Base-by-base conservation (phyloP, 352 stramenopile genomes). In the Globisporangium nunn region DNA sequence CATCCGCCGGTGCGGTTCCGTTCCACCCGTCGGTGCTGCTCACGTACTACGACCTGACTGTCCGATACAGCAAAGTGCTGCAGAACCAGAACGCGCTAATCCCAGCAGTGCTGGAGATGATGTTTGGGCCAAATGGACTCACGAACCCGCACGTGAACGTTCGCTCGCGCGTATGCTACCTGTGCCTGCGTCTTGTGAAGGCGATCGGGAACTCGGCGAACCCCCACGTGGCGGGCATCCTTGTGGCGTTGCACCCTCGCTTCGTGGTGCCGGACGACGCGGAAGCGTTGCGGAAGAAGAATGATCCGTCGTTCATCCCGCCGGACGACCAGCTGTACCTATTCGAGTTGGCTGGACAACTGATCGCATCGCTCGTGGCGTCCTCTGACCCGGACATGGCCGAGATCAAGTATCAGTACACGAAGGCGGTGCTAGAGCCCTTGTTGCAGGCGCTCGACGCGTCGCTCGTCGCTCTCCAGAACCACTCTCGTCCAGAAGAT, bases 261-360 rank as follows among this genome's bases (percentile, higher is more conserved):
- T 74, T 94, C 6, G 70, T 76, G 5, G 69, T 94, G 17, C 58
- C 67, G 1, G 68, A 72, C 1, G 75, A 85, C 23, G 64, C 61
- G 7, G 70, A 74, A 18, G 65, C 70, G 5, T 48, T 75, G 8
- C 62, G 51, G 6, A 72, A 66, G 14, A 56, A 75, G 51, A 70
- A 74, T 31, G 74, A 78, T 37, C 67, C 75, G 37, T 79, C 67
- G 4, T 80, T 80, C 33, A 70, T 91, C 51, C 70, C 77, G 0
- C 77, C 81, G 47, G 81, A 91, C 33, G 84, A 94, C 54, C 83
- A 91, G 56, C 54, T 94, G 40, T 94, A 94, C 59, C 67, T 96
- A 14, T 96, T 94, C 57, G 84, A 96, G 61, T 70, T 94, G 1
- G 77, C 84, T 5, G 85, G 86, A 5, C 80, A 93, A 44, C 75